Evolutionary conservation across 2,329 filamentous ascomycete genomes (phyloP).

Genomic region (Fusarium sp.): DNA sequence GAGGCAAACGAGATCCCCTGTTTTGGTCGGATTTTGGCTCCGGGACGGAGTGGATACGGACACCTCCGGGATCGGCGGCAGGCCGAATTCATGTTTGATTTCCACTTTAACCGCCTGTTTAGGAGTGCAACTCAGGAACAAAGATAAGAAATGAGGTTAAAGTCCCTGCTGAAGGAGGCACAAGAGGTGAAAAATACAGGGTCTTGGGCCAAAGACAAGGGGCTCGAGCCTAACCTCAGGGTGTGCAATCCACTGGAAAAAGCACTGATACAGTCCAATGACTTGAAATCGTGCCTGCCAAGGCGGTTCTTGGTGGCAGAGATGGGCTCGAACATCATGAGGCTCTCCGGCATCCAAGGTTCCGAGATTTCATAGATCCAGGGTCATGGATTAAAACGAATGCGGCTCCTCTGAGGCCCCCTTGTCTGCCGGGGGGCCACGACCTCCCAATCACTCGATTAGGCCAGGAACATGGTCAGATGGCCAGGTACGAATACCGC

Average conservation of each 20-base stretch:
- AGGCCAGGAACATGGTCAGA: slow-evolving; percentile 13
- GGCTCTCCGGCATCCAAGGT: slow-evolving; percentile 9
- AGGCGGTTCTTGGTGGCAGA: background rate
- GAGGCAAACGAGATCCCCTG: slow-evolving; percentile 1
- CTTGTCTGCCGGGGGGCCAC: slow-evolving; percentile 3
- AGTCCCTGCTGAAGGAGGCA: background rate
- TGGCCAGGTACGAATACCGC: slow-evolving; percentile 3
- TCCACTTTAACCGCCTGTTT: slow-evolving; percentile 14
- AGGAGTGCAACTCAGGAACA: background rate
- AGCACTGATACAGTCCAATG: background rate
- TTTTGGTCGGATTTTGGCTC: background rate
- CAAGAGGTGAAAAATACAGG: background rate
- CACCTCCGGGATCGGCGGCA: slow-evolving; percentile 31
- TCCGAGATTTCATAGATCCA: slow-evolving; percentile 22
- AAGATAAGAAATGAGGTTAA: background rate
- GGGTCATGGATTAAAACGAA: slow-evolving; percentile 6
- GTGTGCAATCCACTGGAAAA: background rate
- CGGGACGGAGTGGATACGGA: slow-evolving; percentile 17
- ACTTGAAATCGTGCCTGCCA: slow-evolving; percentile 6
- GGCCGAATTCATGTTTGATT: slow-evolving; percentile 12
- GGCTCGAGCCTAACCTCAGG: background rate
- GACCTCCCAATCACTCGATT: slow-evolving; percentile 6
- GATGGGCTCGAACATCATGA: background rate
- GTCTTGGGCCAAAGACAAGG: background rate
- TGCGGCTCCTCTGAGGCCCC: slow-evolving; percentile 1